Conservation (phyloP, 2,329 filamentous ascomycete genomes). For the Parastagonospora nodorum region DNA sequence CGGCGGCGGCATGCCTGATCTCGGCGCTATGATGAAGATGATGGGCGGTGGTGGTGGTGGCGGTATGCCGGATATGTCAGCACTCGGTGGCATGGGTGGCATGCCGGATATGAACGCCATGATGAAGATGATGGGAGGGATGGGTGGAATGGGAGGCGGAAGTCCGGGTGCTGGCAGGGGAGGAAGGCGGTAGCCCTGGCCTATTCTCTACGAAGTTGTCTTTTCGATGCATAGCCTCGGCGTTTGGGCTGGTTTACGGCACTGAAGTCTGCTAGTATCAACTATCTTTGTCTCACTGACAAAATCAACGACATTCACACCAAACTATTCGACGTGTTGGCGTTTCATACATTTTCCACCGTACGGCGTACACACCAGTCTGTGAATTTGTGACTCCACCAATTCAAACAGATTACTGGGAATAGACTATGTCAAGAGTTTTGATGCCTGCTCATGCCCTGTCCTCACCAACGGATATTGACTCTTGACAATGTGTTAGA, state of each 20-base stretch:
- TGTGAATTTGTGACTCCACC: too few species aligned
- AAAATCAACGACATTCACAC: too few species aligned
- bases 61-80: conserved; percentile 67
- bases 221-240: conserved; percentile 35
- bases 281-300: too few species aligned
- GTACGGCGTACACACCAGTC: too few species aligned
- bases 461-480: too few species aligned
- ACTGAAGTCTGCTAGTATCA: too few species aligned
- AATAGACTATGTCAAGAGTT: too few species aligned
- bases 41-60: conserved; percentile 71
- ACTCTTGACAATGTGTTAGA: too few species aligned
- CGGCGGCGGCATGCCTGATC: conserved; percentile 71
- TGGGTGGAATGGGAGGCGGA: conserved; percentile 31
- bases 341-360: too few species aligned
- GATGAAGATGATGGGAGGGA: conserved; percentile 45
- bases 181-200: conserved; percentile 24
- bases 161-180: conserved; percentile 22
- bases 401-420: too few species aligned
- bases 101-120: conserved; percentile 42
- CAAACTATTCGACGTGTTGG: too few species aligned
- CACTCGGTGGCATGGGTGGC: conserved; percentile 61
- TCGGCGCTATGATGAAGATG: conserved; percentile 91
- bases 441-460: too few species aligned
- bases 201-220: not conserved
- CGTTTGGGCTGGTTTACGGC: conserved; percentile 18